These are phyloP conservation scores for Scenedesmus sp. DNA, from an alignment of 163 green algal genomes.

Conservation along the genomic window DNA sequence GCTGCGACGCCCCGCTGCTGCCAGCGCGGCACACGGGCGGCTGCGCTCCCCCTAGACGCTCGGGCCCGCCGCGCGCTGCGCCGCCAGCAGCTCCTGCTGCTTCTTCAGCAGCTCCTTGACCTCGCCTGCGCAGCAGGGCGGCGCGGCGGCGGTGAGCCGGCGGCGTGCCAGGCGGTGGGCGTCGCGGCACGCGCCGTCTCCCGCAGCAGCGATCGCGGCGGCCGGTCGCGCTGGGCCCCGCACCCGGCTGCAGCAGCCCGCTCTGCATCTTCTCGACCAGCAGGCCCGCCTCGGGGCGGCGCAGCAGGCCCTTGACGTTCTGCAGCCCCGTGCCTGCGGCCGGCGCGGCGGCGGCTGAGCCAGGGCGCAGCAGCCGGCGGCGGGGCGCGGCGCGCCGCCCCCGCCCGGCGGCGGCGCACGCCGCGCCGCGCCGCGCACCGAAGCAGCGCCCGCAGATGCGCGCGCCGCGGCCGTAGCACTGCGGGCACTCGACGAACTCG, in stretches of 20 bases:
- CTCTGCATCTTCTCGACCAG: slow-evolving; percentile 96
- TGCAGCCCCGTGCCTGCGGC: slow-evolving; percentile 83
- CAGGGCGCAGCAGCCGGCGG: neutral
- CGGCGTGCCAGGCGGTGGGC: too few species aligned
- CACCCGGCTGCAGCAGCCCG: slow-evolving; percentile 87
- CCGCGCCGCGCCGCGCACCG: slow-evolving; percentile 44
- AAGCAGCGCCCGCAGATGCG: slow-evolving; percentile 96
- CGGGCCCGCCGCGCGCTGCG: slow-evolving; percentile 20
- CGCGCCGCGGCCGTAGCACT: slow-evolving; percentile 93
- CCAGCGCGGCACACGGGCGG: too few species aligned
- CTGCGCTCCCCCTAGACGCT: too few species aligned
- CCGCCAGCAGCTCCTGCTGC: slow-evolving; percentile 50
- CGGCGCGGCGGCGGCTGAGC: neutral
- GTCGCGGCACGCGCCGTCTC: too few species aligned
- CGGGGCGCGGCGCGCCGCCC: neutral
- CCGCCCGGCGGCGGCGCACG: neutral
- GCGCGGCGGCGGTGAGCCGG: too few species aligned
- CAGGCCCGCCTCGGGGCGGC: slow-evolving; percentile 88
- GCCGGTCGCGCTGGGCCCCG: neutral
- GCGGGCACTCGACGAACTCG: slow-evolving; percentile 97
- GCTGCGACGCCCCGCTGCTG: too few species aligned
- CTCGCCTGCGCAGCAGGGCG: slow-evolving; percentile 60
- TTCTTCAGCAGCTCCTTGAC: slow-evolving; percentile 76
- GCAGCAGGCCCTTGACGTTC: slow-evolving; percentile 93
- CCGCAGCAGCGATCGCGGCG: neutral